Conservation (phyloP, 108 stramenopile species). For the Hondaea fermentalgiana region DNA sequence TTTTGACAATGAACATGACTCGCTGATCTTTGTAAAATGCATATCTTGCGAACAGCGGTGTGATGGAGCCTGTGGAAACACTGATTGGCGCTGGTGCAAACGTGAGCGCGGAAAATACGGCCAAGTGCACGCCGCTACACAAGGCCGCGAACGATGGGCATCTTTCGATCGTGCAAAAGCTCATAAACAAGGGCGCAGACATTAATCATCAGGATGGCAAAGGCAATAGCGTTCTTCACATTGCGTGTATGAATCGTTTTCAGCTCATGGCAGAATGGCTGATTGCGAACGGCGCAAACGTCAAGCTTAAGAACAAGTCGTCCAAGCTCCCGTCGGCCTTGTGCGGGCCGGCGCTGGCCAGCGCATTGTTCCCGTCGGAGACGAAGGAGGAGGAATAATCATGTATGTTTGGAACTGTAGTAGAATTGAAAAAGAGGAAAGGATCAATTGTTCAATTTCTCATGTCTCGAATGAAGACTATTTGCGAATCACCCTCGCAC, state of each 20-base stretch:
- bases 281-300: background rate
- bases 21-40: no score
- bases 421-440: background rate
- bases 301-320: background rate
- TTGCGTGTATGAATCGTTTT: background rate
- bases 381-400: background rate
- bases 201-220: conserved; percentile 22
- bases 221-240: background rate
- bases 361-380: background rate
- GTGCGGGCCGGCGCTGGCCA: background rate
- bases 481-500: no score
- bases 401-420: background rate
- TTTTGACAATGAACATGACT: no score
- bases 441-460: background rate
- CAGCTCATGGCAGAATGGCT: background rate
- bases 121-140: background rate
- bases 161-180: background rate
- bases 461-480: background rate
- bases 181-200: conserved; percentile 17
- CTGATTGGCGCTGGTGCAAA: conserved; percentile 21
- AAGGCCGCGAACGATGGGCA: conserved; percentile 27
- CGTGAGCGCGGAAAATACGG: background rate
- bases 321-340: background rate
- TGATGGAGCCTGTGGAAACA: conserved; percentile 21
- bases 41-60: background rate